Evolutionary conservation across 2,329 filamentous ascomycete genomes (phyloP), one percentile per base, ranked within the genome.

Genomic region (Myriosclerotinia scirpicola): DNA sequence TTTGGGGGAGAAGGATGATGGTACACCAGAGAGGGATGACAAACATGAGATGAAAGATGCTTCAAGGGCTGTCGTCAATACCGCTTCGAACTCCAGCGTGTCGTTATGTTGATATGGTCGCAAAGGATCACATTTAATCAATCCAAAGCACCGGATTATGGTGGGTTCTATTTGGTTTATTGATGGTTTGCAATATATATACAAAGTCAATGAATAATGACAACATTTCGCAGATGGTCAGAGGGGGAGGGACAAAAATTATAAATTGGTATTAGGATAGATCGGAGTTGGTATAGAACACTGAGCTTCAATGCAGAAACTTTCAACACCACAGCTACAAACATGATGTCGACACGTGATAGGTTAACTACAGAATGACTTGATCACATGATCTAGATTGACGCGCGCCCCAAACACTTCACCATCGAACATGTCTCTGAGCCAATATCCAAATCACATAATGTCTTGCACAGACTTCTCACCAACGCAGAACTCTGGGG

Each of bases 341-440:
- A 11, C n/a, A 12, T 50, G 46, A 22, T 22, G 22, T 50, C 46
- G 46, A 12, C n/a, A 50, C 3, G 44, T 46, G 17, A 46, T n/a
- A n/a, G n/a, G n/a, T n/a, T n/a, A n/a, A n/a, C n/a, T 48, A 20
- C 44, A n/a, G 22, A n/a, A 20, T 8, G 8, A 20, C 15, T 42
- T 42, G 38, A 56, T 56, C 54, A 56, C 54, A 26, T 56, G 54
- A 56, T 40, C n/a, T 17, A 26, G 22, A 14, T 26, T 26, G n/a
- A 56, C 36, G n/a, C 54, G 20, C 22, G 5, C 15, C 2, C 14
- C 5, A 15, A 17, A 15, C 15, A 15, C n/a, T n/a, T n/a, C n/a
- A n/a, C n/a, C n/a, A n/a, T 15, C n/a, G 11, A 2, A 22, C 20
- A 15, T 22, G 14, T 26, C 22, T 17, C 22, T 9, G 12, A 42